Conservation (phyloP, 2,329 filamentous ascomycete genomes). For the Scytalidium sp. region DNA sequence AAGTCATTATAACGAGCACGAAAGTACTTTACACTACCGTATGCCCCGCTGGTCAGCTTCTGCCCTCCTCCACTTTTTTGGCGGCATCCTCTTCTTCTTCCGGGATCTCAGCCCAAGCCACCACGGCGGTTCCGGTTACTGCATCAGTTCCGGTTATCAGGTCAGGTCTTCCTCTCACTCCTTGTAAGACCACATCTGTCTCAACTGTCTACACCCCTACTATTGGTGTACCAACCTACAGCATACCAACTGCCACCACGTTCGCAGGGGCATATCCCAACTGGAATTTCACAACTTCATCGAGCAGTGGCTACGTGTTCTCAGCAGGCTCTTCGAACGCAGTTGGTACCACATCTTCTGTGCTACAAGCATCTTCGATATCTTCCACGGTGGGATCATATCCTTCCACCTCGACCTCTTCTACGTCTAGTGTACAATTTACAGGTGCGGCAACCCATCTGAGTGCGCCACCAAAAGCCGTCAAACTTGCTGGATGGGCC, state of each 20-base stretch:
- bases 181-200: conserved; percentile 5
- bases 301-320: neutral
- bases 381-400: neutral
- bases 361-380: neutral
- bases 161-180: conserved; percentile 5
- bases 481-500: neutral
- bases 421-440: neutral
- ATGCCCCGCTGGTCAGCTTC: conserved; percentile 9
- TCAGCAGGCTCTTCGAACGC: neutral
- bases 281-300: conserved; percentile 7
- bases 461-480: neutral
- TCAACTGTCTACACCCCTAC: conserved; percentile 11
- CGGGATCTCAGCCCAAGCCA: neutral
- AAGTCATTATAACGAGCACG: conserved; percentile 12
- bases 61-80: neutral
- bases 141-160: neutral
- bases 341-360: neutral
- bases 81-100: neutral
- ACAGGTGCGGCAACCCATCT: neutral
- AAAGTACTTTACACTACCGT: conserved; percentile 13
- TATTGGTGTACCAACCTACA: conserved; percentile 10
- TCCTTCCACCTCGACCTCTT: neutral
- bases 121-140: neutral
- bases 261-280: conserved; percentile 9
- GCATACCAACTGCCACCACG: conserved; percentile 10